These are phyloP conservation scores for Lichina pygmaea DNA, from an alignment of 495 filamentous ascomycete genomes.

Conservation along the genomic window DNA sequence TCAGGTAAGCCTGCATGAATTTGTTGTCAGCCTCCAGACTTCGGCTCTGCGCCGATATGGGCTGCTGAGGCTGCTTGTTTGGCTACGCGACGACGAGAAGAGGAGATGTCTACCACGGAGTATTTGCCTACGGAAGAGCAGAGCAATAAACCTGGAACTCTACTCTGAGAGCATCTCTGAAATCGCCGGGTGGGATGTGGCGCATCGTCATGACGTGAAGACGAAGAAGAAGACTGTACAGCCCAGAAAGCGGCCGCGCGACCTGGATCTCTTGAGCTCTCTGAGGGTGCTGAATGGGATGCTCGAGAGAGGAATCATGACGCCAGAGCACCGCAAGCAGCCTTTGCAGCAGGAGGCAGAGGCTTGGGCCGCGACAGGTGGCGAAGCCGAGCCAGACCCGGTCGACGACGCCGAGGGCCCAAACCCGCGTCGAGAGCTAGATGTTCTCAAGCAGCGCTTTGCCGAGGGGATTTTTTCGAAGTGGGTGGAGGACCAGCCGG, in stretches of 20 bases:
- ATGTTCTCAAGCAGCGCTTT: slow-evolving; percentile 5
- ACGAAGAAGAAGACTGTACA: too few species aligned
- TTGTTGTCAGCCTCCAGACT: slow-evolving; percentile 16
- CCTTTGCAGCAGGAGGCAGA: neutral
- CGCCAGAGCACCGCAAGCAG: slow-evolving; percentile 1
- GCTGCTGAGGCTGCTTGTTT: slow-evolving; percentile 42
- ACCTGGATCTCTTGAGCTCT: slow-evolving; percentile 10
- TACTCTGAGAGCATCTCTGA: slow-evolving; percentile 9
- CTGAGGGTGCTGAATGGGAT: slow-evolving; percentile 14
- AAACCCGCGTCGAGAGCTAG: slow-evolving; percentile 7
- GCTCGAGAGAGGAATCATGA: slow-evolving; percentile 11
- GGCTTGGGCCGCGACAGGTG: neutral
- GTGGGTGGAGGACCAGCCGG: too few species aligned
- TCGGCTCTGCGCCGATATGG: slow-evolving; percentile 32
- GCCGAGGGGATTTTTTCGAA: too few species aligned
- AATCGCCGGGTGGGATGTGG: slow-evolving; percentile 12
- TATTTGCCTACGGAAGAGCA: slow-evolving; percentile 21
- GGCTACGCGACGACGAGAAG: slow-evolving; percentile 24
- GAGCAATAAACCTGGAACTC: slow-evolving; percentile 24
- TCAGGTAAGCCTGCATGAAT: slow-evolving; percentile 18
- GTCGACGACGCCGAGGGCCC: too few species aligned
- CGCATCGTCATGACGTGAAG: neutral
- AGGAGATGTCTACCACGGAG: slow-evolving; percentile 21
- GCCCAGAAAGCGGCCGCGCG: slow-evolving; percentile 8
- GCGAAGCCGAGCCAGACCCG: too few species aligned